phyloP scores from a whole-genome alignment of 371 early-diverging fungal species.

The Apophysomyces elegans region DNA sequence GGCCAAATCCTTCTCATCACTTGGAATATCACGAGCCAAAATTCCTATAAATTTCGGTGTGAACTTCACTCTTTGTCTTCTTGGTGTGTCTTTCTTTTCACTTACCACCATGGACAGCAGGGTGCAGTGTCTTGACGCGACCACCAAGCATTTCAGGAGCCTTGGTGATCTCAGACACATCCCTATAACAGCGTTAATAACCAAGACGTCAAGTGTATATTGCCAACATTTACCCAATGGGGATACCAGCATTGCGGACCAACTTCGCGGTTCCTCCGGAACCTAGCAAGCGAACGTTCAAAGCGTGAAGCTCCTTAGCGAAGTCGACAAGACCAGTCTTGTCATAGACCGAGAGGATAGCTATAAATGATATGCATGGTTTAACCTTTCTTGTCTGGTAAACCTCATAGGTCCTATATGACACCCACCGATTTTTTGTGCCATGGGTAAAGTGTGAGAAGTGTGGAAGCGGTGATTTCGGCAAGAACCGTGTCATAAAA shows the following conservation, averaged over 20 bases:
- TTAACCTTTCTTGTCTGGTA: no score
- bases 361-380: slow-evolving; percentile 28
- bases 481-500: background rate
- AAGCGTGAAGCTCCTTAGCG: slow-evolving; percentile 78
- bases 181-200: slow-evolving; percentile 49
- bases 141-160: slow-evolving; percentile 99
- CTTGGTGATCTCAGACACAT: slow-evolving; percentile 96
- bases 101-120: slow-evolving; percentile 95
- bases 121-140: slow-evolving; percentile 98
- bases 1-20: slow-evolving; percentile 88
- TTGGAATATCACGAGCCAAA: slow-evolving; percentile 87
- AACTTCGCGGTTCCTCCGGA: slow-evolving; percentile 96
- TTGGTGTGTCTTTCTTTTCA: background rate
- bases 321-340: slow-evolving; percentile 94
- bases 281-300: slow-evolving; percentile 85
- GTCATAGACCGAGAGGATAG: slow-evolving; percentile 96
- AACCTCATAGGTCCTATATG: no score
- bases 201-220: background rate
- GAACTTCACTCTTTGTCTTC: background rate
- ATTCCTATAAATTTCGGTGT: slow-evolving; percentile 58
- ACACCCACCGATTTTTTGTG: background rate
- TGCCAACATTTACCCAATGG: slow-evolving; percentile 71
- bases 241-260: slow-evolving; percentile 86
- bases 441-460: slow-evolving; percentile 1
- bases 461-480: slow-evolving; percentile 1